phyloP scores from a whole-genome alignment of 306 rosid species.

The Vicia villosa region DNA sequence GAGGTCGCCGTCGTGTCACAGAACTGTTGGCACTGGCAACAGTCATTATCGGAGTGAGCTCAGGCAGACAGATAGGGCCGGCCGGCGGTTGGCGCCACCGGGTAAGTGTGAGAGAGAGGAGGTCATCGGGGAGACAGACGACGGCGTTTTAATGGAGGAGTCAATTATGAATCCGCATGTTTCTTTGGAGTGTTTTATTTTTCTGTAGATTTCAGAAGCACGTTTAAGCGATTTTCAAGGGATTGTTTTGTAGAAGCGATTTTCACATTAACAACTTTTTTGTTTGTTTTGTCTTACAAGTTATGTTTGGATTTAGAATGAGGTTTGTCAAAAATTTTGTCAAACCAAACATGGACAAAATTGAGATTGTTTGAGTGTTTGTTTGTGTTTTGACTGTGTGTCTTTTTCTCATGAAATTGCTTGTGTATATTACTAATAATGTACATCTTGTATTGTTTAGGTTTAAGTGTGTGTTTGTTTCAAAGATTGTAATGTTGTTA shows the following conservation, averaged over 20 bases:
- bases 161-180: conserved; percentile 74
- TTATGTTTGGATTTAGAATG: not conserved
- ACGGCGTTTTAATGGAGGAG: conserved; percentile 50
- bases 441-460: not conserved
- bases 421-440: not conserved
- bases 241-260: conserved; percentile 12
- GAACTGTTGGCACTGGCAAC: conserved; percentile 21
- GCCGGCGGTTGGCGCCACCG: conserved; percentile 30
- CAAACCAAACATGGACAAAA: not conserved
- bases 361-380: not conserved
- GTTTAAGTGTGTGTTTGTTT: too few species aligned
- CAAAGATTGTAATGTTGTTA: too few species aligned
- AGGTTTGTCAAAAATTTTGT: not conserved
- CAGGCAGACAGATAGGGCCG: conserved; percentile 39
- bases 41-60: conserved; percentile 39
- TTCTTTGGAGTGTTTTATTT: conserved; percentile 91
- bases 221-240: conserved; percentile 3
- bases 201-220: conserved; percentile 56
- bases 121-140: conserved; percentile 38
- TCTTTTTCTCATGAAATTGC: not conserved
- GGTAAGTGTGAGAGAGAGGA: conserved; percentile 18
- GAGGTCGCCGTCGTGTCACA: conserved; percentile 72
- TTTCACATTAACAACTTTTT: conserved; percentile 10
- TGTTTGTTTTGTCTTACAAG: not conserved
- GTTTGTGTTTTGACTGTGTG: not conserved